Percentiles rank a stretch among this genome's conserved stretches.
Conservation (phyloP, 1,139 yeast genomes). For the Scheffersomyces stambukii region DNA sequence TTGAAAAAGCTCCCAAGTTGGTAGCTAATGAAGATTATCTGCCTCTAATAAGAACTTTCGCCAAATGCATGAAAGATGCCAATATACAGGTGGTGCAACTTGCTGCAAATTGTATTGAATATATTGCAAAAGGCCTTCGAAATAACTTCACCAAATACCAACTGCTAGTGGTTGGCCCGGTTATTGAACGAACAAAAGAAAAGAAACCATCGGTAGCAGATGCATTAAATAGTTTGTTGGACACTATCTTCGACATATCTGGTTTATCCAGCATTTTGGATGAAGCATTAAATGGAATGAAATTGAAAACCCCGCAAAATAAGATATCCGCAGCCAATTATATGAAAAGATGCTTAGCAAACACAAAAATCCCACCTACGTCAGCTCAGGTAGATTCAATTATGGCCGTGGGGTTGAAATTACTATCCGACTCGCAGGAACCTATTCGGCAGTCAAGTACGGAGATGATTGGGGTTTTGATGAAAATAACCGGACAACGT, state of each 20-base stretch:
- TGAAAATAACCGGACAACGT: slow-evolving; percentile 78
- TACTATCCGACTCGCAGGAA: slow-evolving; percentile 78
- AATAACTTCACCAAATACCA: slow-evolving; percentile 50
- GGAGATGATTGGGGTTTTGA: slow-evolving; percentile 74
- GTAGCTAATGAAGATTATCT: slow-evolving; percentile 50
- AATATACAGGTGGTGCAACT: slow-evolving; percentile 83
- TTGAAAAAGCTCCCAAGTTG: slow-evolving; percentile 48
- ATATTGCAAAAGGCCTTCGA: slow-evolving; percentile 66
- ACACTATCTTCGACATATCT: slow-evolving; percentile 53
- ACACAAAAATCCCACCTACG: slow-evolving; percentile 48
- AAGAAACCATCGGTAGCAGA: slow-evolving; percentile 76
- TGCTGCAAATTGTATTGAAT: slow-evolving; percentile 67
- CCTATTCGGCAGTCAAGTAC: slow-evolving; percentile 80
- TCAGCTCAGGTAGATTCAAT: slow-evolving; percentile 53
- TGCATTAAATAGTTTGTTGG: slow-evolving; percentile 62
- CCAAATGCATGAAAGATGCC: slow-evolving; percentile 83
- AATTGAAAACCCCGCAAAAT: slow-evolving; percentile 81
- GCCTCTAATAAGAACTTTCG: slow-evolving; percentile 54
- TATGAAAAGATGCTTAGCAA: slow-evolving; percentile 59
- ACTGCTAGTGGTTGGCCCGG: slow-evolving; percentile 50
- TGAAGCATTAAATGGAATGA: slow-evolving; percentile 55
- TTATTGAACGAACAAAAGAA: slow-evolving; percentile 83
- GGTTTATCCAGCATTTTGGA: slow-evolving; percentile 58
- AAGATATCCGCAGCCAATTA: slow-evolving; percentile 66
- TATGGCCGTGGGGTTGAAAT: slow-evolving; percentile 52